Base-by-base conservation (phyloP, 352 stramenopile genomes). In the Phytophthora melonis region DNA sequence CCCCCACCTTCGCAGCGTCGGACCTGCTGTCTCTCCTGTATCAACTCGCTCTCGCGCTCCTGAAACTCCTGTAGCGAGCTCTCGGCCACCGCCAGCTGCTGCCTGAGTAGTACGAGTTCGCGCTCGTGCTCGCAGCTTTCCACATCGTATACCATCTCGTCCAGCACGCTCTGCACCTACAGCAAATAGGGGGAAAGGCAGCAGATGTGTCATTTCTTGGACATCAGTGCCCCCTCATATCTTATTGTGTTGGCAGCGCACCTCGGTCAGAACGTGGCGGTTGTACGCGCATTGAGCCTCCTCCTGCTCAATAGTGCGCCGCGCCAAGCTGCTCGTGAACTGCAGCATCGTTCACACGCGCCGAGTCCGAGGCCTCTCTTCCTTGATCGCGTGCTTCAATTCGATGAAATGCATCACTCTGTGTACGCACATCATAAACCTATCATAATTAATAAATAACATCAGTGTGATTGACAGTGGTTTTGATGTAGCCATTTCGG, bases 141-240 rank as follows among this genome's bases (percentile, higher is more conserved):
- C n/a, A 95, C 78, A 64, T 95, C 89, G 69, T 91, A 92, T 21
- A 95, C 86, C 81, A 95, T 94, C 67, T 94, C 89, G 43, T 90
- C 82, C 49, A 95, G 78, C 45, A 94, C 81, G 39, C 62, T 75
- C 54, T 89, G 79, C 39, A 94, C 85, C 84, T 94, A 41, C 39
- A 10, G 41, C 7, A 25, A 19, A 49, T 49, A 19, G 41, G 14
- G 36, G 41, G 13, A 49, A 49, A 57, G 18, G 13, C 13, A 59
- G 52, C 50, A 19, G 5, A 10, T 18, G 4, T 32, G 47, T 62
- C 19, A 63, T 56, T 27, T 57, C 57, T 3, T 25, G 16, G 5
- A n/a, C 2, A 25, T 39, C 2, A 63, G 8, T 56, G n/a, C 18
- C 4, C 0, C 36, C 50, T n/a, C 41, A 49, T 49, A 39, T 23